Evolutionary conservation across 345 rosid species (phyloP).

Genomic region (Brassica rapa): DNA sequence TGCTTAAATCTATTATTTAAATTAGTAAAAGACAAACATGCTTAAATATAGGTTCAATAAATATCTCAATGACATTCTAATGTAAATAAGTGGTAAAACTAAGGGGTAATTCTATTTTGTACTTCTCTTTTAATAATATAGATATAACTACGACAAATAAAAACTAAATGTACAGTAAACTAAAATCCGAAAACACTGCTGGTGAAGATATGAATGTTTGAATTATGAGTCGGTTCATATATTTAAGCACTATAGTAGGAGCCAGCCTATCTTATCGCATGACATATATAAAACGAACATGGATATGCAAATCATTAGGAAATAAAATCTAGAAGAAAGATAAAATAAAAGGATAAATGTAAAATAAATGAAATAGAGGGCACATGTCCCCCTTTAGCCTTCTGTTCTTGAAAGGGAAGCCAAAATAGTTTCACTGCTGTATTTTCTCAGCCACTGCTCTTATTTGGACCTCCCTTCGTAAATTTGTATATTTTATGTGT

Average conservation of each 20-base stretch:
- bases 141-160: conserved; percentile 7
- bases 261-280: conserved; percentile 34
- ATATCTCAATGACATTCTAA: too few species aligned
- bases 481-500: neutral
- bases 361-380: conserved; percentile 39
- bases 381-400: conserved; percentile 46
- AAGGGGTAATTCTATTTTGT: too few species aligned
- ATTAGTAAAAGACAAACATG: too few species aligned
- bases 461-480: conserved; percentile 31
- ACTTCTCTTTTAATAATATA: too few species aligned
- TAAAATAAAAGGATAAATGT: conserved; percentile 23
- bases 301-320: conserved; percentile 18
- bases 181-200: conserved; percentile 34
- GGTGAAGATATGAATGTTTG: conserved; percentile 39
- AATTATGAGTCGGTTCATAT: conserved; percentile 35
- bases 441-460: conserved; percentile 33
- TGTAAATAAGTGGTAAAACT: too few species aligned
- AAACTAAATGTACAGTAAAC: conserved; percentile 13
- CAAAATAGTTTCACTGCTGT: conserved; percentile 31
- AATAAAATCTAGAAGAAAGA: conserved; percentile 2
- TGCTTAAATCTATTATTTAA: too few species aligned
- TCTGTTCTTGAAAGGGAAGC: conserved; percentile 44
- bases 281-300: neutral
- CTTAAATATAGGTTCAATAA: too few species aligned
- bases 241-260: conserved; percentile 26